Conservation (phyloP, 768 basidiomycete genomes). For the Psilocybe cyanescens region DNA sequence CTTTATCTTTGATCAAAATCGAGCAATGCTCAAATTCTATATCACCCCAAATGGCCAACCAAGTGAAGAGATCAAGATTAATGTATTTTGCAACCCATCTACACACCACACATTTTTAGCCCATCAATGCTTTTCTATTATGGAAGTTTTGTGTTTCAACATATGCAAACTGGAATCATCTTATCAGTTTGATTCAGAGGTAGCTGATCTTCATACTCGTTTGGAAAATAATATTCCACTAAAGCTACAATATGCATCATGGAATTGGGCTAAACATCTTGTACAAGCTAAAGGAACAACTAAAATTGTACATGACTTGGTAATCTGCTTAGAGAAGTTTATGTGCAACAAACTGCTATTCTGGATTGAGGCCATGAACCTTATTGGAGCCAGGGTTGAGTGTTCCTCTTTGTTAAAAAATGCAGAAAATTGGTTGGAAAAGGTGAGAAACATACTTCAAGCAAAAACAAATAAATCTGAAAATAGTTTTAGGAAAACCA, state of each 20-base stretch:
- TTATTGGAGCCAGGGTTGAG: no score
- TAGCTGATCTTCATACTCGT: background rate
- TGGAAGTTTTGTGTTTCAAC: background rate
- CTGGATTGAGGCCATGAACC: no score
- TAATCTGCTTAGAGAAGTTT: background rate
- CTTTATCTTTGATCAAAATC: no score
- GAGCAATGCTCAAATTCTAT: no score
- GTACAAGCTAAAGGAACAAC: background rate
- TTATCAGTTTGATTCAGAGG: background rate
- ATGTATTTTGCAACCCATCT: background rate
- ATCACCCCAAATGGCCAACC: no score
- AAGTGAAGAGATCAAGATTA: no score
- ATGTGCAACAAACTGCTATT: background rate
- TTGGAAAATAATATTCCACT: background rate
- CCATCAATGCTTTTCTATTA: background rate
- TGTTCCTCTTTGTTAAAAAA: no score
- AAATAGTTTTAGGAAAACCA: no score
- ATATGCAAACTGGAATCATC: background rate
- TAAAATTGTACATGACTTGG: background rate
- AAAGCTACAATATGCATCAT: background rate
- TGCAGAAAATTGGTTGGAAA: no score
- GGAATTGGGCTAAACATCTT: background rate
- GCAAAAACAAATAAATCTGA: no score
- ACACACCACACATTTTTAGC: background rate
- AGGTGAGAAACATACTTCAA: no score